Conservation (phyloP, 371 early-diverging fungal genomes). For the Rhizopus microsporus region DNA sequence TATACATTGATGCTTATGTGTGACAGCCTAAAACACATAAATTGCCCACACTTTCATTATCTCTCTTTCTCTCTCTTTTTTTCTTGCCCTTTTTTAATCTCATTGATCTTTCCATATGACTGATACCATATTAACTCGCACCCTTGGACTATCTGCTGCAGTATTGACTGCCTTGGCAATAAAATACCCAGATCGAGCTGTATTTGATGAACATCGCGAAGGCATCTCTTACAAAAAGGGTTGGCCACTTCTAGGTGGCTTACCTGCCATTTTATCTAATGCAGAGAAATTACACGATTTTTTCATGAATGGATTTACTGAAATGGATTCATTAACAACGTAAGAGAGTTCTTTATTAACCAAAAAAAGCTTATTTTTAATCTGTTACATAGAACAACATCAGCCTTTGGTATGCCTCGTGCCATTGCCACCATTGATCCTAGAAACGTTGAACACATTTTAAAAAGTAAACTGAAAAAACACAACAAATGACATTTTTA, state of each 20-base stretch:
- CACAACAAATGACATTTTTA: neutral
- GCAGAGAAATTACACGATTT: conserved; percentile 21
- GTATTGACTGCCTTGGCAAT: conserved; percentile 22
- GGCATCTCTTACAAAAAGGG: conserved; percentile 19
- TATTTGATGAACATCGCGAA: conserved; percentile 28
- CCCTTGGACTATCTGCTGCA: conserved; percentile 20
- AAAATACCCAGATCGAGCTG: conserved; percentile 37
- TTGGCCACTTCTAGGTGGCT: conserved; percentile 30
- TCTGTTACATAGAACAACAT: conserved; percentile 7
- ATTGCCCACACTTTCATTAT: no score
- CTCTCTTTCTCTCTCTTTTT: no score
- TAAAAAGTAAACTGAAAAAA: conserved; percentile 2
- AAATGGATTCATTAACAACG: conserved; percentile 8
- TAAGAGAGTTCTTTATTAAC: conserved; percentile 4
- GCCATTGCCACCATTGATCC: conserved; percentile 22
- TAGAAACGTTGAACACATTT: conserved; percentile 21
- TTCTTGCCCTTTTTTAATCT: no score
- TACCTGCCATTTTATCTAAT: conserved; percentile 16
- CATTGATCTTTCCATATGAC: neutral
- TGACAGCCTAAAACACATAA: no score
- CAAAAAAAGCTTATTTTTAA: neutral
- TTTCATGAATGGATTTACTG: neutral
- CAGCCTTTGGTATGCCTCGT: conserved; percentile 20
- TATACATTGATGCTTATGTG: no score
- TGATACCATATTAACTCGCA: conserved; percentile 6